Evolutionary conservation across 2,329 filamentous ascomycete species (phyloP), one percentile per base, ranked within the genome.

Genomic region (Chaetomiaceae sp.): DNA sequence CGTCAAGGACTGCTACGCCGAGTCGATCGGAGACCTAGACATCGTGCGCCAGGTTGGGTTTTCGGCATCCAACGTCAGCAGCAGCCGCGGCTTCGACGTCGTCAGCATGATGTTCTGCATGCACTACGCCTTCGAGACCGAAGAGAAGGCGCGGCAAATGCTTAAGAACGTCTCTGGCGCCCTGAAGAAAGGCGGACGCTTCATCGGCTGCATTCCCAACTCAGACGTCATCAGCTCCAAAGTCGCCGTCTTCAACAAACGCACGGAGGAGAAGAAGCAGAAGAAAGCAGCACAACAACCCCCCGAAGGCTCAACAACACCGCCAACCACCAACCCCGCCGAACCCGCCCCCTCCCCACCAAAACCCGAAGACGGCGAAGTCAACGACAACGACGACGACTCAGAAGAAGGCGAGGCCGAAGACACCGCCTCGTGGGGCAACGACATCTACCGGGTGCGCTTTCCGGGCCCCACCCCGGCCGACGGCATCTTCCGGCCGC

Each of bases 61-160:
- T 18, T 51, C 53, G 60, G 73, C 78, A 0, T 84, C 83, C 70
- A 58, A 86, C 72, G 69, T 86, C 81, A 65, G 82, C 68, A 77
- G 78, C 51, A 80, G 80, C 43, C 84, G 84, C 45, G 90, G 91
- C 4, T 98, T 97, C 58, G 93, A 98, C 63, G 86, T 97, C 34
- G 91, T 98, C 53, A 89, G 85, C 62, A 95, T 95, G 80, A 98
- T 98, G 93, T 98, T 98, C 66, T 94, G 89, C 60, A 93, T 98
- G 82, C 93, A 98, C 69, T 98, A 98, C 65, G 90, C 93, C 6
- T 98, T 97, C 58, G 93, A 97, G 70, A 88, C 75, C 42, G 91
- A 98, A 65, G 79, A 81, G 38, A 94, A 95, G 65, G 88, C 91
- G 2, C 81, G 88, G 36, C 86, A 81, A 52, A 97, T 98, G 93